These are phyloP conservation scores for Fusarium virguliforme DNA, from an alignment of 2,329 filamentous ascomycete species.

Conservation along the genomic window DNA sequence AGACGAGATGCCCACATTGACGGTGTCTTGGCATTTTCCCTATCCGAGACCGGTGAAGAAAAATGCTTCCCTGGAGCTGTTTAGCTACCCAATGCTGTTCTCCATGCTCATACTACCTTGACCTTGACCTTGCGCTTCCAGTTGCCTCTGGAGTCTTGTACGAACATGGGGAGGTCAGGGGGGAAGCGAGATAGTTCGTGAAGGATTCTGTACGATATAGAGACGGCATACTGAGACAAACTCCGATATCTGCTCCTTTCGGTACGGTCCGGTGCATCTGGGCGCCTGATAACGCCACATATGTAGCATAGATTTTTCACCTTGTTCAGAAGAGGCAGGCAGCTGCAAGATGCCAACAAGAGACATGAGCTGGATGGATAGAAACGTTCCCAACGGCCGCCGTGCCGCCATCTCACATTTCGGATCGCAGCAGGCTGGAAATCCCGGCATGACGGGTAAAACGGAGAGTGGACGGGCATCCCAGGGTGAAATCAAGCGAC, in stretches of 20 bases:
- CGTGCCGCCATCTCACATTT: slow-evolving; percentile 18
- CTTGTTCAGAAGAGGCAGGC: background rate
- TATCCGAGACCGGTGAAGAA: slow-evolving; percentile 6
- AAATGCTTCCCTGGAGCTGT: background rate
- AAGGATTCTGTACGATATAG: slow-evolving; percentile 10
- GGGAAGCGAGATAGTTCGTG: background rate
- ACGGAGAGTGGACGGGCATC: background rate
- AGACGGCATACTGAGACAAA: background rate
- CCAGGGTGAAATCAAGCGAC: slow-evolving; percentile 9
- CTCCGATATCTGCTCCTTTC: slow-evolving; percentile 5
- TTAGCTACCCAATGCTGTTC: background rate
- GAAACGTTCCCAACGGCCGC: background rate
- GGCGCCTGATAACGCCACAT: slow-evolving; percentile 8
- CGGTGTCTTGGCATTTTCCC: slow-evolving; percentile 7
- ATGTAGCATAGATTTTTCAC: background rate
- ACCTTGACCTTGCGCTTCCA: slow-evolving; percentile 4
- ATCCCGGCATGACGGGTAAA: slow-evolving; percentile 34
- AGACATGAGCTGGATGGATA: no score
- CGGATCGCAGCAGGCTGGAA: background rate
- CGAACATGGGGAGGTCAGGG: slow-evolving; percentile 4
- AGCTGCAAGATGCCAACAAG: background rate
- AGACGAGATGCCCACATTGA: background rate
- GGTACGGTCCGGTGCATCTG: slow-evolving; percentile 10
- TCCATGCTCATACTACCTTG: background rate
- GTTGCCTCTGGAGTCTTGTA: background rate